phyloP scores from a whole-genome alignment of 164 flowering plant genomes.

The Taxillus chinensis region DNA sequence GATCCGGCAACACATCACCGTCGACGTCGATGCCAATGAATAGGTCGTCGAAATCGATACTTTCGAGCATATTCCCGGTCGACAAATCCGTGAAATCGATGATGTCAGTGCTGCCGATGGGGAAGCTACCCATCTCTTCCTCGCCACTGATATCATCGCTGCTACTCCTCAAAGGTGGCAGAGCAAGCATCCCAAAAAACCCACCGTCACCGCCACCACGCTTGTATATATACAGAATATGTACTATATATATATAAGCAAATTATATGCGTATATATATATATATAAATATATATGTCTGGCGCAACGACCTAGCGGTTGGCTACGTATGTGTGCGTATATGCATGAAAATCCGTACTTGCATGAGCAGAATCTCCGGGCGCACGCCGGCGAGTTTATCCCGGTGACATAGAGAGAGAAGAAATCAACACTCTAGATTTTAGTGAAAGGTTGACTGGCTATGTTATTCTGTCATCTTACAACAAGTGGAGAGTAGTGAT shows the following conservation, averaged over 20 bases:
- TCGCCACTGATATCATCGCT: slow-evolving; percentile 32
- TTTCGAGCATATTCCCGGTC: slow-evolving; percentile 46
- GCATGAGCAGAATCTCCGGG: background rate
- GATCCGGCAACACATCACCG: slow-evolving; percentile 59
- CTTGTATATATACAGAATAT: background rate
- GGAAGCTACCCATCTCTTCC: slow-evolving; percentile 34
- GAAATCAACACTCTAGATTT: background rate
- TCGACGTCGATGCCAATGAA: slow-evolving; percentile 43
- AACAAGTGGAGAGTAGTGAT: background rate
- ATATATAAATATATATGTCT: too few relatives aligned
- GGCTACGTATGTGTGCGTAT: background rate
- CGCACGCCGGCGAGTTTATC: background rate
- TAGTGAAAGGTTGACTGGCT: background rate
- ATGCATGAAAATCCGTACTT: background rate
- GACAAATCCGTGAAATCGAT: slow-evolving; percentile 39
- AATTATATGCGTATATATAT: too few relatives aligned
- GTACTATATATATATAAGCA: background rate
- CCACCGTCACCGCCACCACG: background rate
- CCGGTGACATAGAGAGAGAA: background rate
- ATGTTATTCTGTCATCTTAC: background rate
- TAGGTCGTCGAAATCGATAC: slow-evolving; percentile 73
- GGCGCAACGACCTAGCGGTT: too few relatives aligned
- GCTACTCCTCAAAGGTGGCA: slow-evolving; percentile 38
- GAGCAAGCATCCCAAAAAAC: slow-evolving; percentile 51
- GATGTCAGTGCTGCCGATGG: slow-evolving; percentile 5